A percentile compares a stretch with the other conserved stretches of the same genome.
Conservation (phyloP, 164 flowering plant species). For the Macadamia integrifolia region DNA sequence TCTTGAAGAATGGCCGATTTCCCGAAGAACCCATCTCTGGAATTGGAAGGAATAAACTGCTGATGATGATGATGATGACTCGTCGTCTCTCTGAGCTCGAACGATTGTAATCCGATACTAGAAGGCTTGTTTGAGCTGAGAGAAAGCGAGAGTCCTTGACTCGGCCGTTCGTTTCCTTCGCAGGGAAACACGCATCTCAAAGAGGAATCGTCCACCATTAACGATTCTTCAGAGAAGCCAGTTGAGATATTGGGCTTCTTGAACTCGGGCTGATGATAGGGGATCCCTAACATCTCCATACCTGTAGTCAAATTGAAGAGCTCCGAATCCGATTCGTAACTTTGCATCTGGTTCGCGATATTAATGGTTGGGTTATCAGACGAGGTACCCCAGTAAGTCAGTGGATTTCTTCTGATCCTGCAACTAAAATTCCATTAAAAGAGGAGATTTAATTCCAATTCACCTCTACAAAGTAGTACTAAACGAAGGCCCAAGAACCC, state of each 20-base stretch:
- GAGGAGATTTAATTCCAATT: not conserved
- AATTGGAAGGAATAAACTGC: constrained; percentile 8
- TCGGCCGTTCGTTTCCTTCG: constrained; percentile 58
- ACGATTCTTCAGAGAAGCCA: constrained; percentile 12
- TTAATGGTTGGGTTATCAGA: constrained; percentile 8
- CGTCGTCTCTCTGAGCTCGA: constrained; percentile 30
- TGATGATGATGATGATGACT: too few relatives aligned
- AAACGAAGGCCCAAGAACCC: too few relatives aligned
- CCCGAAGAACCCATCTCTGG: constrained; percentile 25
- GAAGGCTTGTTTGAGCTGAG: constrained; percentile 51
- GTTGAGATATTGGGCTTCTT: not conserved
- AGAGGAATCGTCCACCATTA: constrained; percentile 25
- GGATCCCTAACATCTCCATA: constrained; percentile 48
- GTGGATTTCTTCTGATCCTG: not conserved
- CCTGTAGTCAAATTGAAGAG: constrained; percentile 28
- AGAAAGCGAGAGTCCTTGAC: constrained; percentile 79
- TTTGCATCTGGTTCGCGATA: constrained; percentile 6
- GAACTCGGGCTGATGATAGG: not conserved
- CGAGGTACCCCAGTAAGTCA: constrained; percentile 30
- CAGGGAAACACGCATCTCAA: constrained; percentile 48
- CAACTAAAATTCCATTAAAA: not conserved
- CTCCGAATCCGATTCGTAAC: constrained; percentile 27
- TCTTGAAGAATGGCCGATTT: constrained; percentile 19
- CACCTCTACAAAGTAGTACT: not conserved
- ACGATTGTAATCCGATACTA: constrained; percentile 50